These are phyloP conservation scores for Magnaporthales sp. DNA, from an alignment of 2,329 filamentous ascomycete genomes.

Conservation along the genomic window DNA sequence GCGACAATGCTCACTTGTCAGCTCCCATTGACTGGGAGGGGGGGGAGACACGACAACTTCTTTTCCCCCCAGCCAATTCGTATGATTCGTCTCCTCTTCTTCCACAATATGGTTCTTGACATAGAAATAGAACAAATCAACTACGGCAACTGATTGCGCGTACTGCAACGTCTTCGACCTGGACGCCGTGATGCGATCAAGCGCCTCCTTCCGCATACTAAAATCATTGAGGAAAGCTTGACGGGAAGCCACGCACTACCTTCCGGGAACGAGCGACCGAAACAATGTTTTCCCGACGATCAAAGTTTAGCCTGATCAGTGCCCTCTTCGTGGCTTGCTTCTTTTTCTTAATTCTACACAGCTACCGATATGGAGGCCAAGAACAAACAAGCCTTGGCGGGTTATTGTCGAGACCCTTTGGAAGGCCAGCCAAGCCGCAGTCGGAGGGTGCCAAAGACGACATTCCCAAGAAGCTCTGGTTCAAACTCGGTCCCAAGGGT, in stretches of 20 bases:
- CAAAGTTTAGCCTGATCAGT: background rate
- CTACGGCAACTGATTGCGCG: background rate
- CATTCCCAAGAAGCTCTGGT: conserved; percentile 27
- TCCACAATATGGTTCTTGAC: background rate
- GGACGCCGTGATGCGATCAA: background rate
- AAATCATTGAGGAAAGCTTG: background rate
- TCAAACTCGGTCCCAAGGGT: conserved; percentile 27
- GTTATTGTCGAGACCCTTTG: background rate
- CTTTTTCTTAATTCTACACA: background rate
- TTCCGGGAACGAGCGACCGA: background rate
- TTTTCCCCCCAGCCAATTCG: background rate
- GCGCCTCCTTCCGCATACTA: background rate
- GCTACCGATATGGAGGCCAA: background rate
- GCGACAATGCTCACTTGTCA: background rate
- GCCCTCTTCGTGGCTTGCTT: background rate
- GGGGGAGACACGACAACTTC: background rate
- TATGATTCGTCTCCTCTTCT: background rate
- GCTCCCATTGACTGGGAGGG: background rate
- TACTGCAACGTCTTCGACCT: background rate
- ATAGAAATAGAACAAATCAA: background rate
- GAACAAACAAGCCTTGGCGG: background rate
- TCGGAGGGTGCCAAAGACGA: background rate
- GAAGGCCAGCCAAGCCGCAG: background rate
- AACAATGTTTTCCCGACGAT: background rate
- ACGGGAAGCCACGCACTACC: background rate